Evolutionary conservation across 1,284 basidiomycete species (phyloP).

Genomic region (Chondrostereum purpureum): DNA sequence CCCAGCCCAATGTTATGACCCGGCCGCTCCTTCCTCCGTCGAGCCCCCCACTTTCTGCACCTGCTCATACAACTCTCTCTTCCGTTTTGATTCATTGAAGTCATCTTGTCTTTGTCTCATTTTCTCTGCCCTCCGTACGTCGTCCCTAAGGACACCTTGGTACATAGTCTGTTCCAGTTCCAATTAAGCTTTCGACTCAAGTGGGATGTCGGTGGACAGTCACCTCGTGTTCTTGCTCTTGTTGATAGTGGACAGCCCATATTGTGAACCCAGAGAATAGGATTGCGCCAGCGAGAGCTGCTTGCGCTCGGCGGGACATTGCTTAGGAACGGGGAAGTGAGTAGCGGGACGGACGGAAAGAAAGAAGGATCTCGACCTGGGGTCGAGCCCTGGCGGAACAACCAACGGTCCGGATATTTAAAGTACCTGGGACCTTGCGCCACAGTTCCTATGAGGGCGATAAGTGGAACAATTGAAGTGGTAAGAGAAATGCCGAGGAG

Average conservation of each 20-base stretch:
- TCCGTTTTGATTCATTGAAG: constrained; percentile 57
- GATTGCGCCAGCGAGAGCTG: constrained; percentile 69
- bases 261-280: constrained; percentile 67
- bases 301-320: constrained; percentile 67
- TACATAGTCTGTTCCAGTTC: constrained; percentile 69
- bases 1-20: neutral
- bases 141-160: constrained; percentile 82
- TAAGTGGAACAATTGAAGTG: too few species aligned
- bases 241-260: constrained; percentile 89
- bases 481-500: too few species aligned
- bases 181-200: neutral
- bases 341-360: too few species aligned
- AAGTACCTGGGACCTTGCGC: too few species aligned
- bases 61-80: constrained; percentile 61
- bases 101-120: constrained; percentile 61
- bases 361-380: too few species aligned
- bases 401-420: too few species aligned
- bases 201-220: constrained; percentile 8
- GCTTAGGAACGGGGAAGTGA: too few species aligned
- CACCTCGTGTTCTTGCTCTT: constrained; percentile 77
- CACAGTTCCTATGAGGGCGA: too few species aligned
- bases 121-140: constrained; percentile 73
- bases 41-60: constrained; percentile 44
- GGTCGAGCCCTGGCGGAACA: too few species aligned
- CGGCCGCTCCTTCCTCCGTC: neutral